Base-by-base conservation (phyloP, 148 eudicot genomes). In the Cornus florida region DNA sequence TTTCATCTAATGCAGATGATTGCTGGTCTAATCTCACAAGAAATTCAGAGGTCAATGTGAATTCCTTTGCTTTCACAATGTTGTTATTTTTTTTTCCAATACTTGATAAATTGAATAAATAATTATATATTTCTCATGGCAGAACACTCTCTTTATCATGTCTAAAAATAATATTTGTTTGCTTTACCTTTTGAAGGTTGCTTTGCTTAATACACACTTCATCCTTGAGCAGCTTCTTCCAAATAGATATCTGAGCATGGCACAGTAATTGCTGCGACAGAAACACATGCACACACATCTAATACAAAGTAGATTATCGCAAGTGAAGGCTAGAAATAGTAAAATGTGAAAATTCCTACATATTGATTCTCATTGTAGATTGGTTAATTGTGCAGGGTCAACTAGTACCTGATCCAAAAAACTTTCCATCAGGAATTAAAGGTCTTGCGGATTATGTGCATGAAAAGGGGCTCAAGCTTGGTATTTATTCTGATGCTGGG, bases 401-500 rank as follows among this genome's bases (percentile, higher is more conserved):
- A 80, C 71, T 92, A 73, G 90, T 84, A 74, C 89, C 93, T 70
- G 93, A 92, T 74, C 84, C 90, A 17, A 86, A 88, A 78, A 84
- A 91, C n/a, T 92, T 91, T 70, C 33, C 97, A 10, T 96, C 99
- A 5, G 99, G 98, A 78, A 88, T 96, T 57, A 92, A 89, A 85
- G 92, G 91, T 74, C 91, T 96, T 83, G 98, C 99, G 67, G 99
- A 96, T 79, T 93, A 96, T 87, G 90, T 96, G 64, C 99, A 96
- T 83, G 86, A 73, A 20, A 93, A 96, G 87, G 97, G 91, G 53
- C 97, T 96, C 78, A 96, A 96, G 86, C 92, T 96, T 76, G 99
- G 99, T 71, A 92, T 96, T 77, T 96, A 96, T 81, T 96, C 99
- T 76, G 97, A 93, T 91, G 99, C 99, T 82, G 99, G 99, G 99